Evolutionary conservation across 441 rosid species (phyloP), one percentile per base, ranked within the genome.

Genomic region (Aleurites moluccanus): DNA sequence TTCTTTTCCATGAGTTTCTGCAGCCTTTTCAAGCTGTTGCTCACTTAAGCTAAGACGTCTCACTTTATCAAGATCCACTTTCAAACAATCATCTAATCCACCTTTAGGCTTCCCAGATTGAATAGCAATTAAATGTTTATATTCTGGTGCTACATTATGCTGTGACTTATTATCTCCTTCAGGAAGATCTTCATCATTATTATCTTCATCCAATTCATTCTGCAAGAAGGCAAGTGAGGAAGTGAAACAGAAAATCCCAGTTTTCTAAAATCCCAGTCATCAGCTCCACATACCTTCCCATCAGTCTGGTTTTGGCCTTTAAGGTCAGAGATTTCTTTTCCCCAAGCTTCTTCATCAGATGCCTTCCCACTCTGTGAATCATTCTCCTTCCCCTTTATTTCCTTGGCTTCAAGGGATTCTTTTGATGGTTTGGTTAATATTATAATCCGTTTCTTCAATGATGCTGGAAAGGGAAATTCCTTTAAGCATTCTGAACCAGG

Each of bases 91-190:
- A 73, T 28, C 66, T 49, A 91, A 72, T 11, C 96, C 97, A 18
- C 99, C 99, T 85, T 90, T 91, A 10, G 97, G 97, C 81, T 91
- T 94, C 71, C 98, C 96, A 62, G 98, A 94, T 64, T 86, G 94
- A 47, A 92, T 92, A 75, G 97, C 92, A 75, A 94, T 94, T 75
- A 94, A 53, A 76, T 85, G 75, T 75, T 86, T 94, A 79, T 94
- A 94, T 62, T 88, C 82, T n/a, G 90, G 86, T 0, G 82, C 87
- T 59, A 50, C 53, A 57, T 76, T 71, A 64, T 77, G 83, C 79
- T 80, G 86, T 11, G 80, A 70, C 76, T 87, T 88, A 28, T 42
- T 73, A 35, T 74, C 85, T 57, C 75, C 90, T 47, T 85, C 92
- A 53, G 82, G 88, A 0, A 49, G 55, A 67, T 88, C 93, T 7